These are phyloP conservation scores for Colletotrichum tropicicola DNA, from an alignment of 2,329 filamentous ascomycete genomes.

Conservation along the genomic window DNA sequence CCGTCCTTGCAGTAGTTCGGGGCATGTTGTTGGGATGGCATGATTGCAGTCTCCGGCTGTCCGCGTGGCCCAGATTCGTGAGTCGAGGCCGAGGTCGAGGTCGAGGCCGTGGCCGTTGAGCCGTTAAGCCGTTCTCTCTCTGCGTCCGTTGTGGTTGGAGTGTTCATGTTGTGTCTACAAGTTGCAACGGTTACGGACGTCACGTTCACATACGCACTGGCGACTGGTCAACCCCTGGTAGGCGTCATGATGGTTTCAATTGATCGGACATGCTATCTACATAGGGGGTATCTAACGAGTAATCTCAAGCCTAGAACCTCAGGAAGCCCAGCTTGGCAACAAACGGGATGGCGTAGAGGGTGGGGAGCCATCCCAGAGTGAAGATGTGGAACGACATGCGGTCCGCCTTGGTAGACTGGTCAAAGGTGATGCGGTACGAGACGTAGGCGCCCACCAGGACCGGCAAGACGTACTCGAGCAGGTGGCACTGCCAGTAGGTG, in stretches of 20 bases:
- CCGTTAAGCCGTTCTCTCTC: too few species aligned
- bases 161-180: too few species aligned
- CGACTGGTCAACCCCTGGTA: too few species aligned
- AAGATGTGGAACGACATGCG: conserved; percentile 1
- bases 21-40: neutral
- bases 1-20: neutral
- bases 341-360: neutral
- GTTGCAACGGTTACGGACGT: too few species aligned
- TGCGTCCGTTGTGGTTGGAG: too few species aligned
- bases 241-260: too few species aligned
- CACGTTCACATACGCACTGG: too few species aligned
- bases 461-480: neutral
- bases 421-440: neutral
- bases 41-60: neutral
- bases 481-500: conserved; percentile 1
- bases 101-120: too few species aligned
- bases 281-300: too few species aligned
- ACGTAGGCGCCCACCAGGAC: neutral
- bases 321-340: neutral
- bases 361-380: neutral
- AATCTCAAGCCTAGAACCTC: neutral
- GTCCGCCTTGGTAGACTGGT: neutral
- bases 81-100: too few species aligned
- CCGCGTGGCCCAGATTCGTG: too few species aligned
- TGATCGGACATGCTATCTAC: too few species aligned